A percentile compares a stretch with the other conserved stretches of the same genome.
Conservation (phyloP, 2,329 filamentous ascomycete genomes). For the Aspergillus sojae region DNA sequence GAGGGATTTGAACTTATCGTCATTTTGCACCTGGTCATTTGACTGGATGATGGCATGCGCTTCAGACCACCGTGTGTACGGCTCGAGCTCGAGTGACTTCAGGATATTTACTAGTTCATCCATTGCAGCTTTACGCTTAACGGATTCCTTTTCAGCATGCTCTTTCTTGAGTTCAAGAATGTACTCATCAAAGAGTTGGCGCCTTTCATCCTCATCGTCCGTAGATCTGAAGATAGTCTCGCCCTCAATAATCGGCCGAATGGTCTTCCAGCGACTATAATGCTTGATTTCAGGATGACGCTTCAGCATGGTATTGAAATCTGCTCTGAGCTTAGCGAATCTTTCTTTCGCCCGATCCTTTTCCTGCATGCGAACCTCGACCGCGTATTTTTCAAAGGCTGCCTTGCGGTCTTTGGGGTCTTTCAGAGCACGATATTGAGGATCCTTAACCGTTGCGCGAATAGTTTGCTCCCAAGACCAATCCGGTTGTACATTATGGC, state of each 20-base stretch:
- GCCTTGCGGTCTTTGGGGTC: constrained; percentile 87
- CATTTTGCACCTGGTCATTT: constrained; percentile 74
- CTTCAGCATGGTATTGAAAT: constrained; percentile 95
- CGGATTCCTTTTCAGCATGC: constrained; percentile 74
- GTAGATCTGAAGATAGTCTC: constrained; percentile 95
- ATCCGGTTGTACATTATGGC: constrained; percentile 82
- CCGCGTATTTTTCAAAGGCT: constrained; percentile 92
- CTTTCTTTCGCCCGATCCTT: constrained; percentile 94
- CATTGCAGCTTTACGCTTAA: constrained; percentile 76
- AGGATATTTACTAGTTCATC: constrained; percentile 79
- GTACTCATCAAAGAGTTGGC: constrained; percentile 92
- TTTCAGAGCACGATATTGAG: constrained; percentile 89
- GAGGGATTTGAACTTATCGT: constrained; percentile 82
- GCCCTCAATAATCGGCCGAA: constrained; percentile 87
- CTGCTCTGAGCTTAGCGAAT: constrained; percentile 83
- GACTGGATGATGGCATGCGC: constrained; percentile 80
- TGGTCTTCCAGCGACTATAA: constrained; percentile 96
- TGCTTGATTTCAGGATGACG: constrained; percentile 96
- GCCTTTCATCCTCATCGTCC: constrained; percentile 81
- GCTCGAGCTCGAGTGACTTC: constrained; percentile 78
- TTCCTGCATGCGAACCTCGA: constrained; percentile 87
- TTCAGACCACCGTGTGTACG: constrained; percentile 92
- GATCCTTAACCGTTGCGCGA: constrained; percentile 81
- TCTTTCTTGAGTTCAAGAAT: constrained; percentile 79
- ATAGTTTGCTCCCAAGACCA: constrained; percentile 93